Percentiles rank a stretch among this genome's conserved stretches.
Conservation (phyloP, 768 basidiomycete species). For the Chalciporus chontae region DNA sequence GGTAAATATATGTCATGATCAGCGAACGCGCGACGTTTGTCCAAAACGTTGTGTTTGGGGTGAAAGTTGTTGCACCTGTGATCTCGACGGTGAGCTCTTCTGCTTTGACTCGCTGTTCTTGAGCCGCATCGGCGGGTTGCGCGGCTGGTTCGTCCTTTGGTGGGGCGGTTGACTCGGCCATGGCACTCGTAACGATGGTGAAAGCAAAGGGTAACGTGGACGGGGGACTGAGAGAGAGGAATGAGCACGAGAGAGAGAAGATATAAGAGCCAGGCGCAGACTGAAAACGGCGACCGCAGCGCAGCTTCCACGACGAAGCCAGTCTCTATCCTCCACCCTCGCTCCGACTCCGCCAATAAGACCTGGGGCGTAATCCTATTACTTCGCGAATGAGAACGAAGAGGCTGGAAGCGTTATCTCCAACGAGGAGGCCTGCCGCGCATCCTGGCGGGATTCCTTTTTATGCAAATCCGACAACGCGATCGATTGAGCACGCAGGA, state of each 20-base stretch:
- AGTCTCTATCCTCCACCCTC: conserved; percentile 22
- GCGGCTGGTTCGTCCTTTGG: neutral
- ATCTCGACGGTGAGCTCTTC: conserved; percentile 27
- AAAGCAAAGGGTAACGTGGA: no score
- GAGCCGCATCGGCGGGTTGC: neutral
- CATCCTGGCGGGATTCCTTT: neutral
- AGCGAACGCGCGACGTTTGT: no score
- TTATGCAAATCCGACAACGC: neutral
- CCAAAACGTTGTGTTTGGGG: neutral
- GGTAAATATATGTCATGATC: neutral
- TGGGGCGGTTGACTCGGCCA: conserved; percentile 14
- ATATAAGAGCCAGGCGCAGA: neutral
- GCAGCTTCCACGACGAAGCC: conserved; percentile 5
- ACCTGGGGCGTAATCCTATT: conserved; percentile 12
- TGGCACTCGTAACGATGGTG: conserved; percentile 1
- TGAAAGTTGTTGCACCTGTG: conserved; percentile 15
- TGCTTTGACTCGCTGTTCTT: conserved; percentile 1
- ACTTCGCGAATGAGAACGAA: conserved; percentile 12
- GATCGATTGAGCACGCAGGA: neutral
- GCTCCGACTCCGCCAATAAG: conserved; percentile 21
- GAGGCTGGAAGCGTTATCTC: conserved; percentile 17
- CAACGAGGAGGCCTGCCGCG: conserved; percentile 4
- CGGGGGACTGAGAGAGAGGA: neutral
- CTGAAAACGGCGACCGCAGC: neutral
- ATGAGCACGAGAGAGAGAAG: neutral